phyloP scores from a whole-genome alignment of 176 grass and related monocot species.

The Bothriochloa decipiens region DNA sequence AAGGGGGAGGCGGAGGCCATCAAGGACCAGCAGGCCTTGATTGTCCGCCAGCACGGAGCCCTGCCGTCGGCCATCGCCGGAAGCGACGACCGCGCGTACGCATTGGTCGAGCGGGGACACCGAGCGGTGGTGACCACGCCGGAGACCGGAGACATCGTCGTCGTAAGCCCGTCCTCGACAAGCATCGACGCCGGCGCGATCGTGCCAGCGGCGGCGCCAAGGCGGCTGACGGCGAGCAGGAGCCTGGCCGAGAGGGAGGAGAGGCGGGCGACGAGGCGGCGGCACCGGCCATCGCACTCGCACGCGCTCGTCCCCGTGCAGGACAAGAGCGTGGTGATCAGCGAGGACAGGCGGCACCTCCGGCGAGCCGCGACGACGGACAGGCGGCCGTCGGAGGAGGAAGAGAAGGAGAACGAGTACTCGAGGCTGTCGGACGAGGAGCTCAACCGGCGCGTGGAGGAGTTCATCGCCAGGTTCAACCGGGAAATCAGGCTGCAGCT shows the following conservation, averaged over 20 bases:
- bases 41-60: constrained; percentile 1
- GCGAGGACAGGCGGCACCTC: constrained; percentile 43
- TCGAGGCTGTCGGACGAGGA: constrained; percentile 78
- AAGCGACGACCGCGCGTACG: constrained; percentile 11
- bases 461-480: constrained; percentile 92
- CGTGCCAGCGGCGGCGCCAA: background rate
- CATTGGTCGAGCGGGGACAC: constrained; percentile 16
- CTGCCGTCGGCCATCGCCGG: background rate
- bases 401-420: constrained; percentile 59
- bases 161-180: background rate
- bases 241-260: constrained; percentile 27
- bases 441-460: constrained; percentile 83
- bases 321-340: constrained; percentile 49
- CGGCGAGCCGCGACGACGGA: constrained; percentile 38
- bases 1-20: background rate
- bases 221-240: constrained; percentile 27
- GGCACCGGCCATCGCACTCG: constrained; percentile 43
- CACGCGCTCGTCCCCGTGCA: constrained; percentile 41
- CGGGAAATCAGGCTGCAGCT: constrained; percentile 77
- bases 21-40: constrained; percentile 10
- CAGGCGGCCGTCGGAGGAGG: background rate
- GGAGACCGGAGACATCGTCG: background rate
- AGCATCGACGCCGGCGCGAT: background rate
- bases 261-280: constrained; percentile 3
- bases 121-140: background rate